These are phyloP conservation scores for Starmerella vaccinii DNA, from an alignment of 805 yeast genomes.

Conservation along the genomic window DNA sequence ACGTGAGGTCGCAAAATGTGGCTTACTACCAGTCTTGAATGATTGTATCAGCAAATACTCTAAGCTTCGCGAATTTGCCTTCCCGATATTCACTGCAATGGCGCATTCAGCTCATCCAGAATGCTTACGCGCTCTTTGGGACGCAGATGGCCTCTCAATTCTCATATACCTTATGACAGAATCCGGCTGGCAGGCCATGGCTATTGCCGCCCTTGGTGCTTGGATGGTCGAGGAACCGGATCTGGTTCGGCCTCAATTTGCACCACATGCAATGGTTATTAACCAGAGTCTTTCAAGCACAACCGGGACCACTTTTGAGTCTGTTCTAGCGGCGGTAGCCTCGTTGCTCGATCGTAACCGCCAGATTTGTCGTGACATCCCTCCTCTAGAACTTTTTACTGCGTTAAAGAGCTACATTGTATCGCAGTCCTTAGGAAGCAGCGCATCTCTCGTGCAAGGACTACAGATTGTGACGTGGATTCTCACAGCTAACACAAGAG, in stretches of 20 bases:
- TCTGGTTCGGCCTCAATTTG: constrained; percentile 12
- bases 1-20: constrained; percentile 38
- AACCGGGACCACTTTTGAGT: constrained; percentile 13
- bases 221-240: constrained; percentile 29
- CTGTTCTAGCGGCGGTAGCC: constrained; percentile 15
- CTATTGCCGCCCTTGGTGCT: constrained; percentile 39
- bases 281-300: constrained; percentile 9
- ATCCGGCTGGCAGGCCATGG: constrained; percentile 49
- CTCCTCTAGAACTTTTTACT: constrained; percentile 7
- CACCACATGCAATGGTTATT: constrained; percentile 3
- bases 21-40: constrained; percentile 39
- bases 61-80: constrained; percentile 42
- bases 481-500: background rate
- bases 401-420: constrained; percentile 9
- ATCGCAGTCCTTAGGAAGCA: background rate
- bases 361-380: constrained; percentile 9
- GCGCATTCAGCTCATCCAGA: constrained; percentile 36
- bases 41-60: constrained; percentile 35
- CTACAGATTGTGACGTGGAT: constrained; percentile 17
- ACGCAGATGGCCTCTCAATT: constrained; percentile 33
- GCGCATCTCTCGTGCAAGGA: constrained; percentile 17
- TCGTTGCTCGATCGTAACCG: constrained; percentile 17
- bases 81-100: constrained; percentile 45
- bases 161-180: constrained; percentile 38
- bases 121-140: constrained; percentile 34